Conservation (phyloP, 352 stramenopile species). For the Phytophthora pisi region DNA sequence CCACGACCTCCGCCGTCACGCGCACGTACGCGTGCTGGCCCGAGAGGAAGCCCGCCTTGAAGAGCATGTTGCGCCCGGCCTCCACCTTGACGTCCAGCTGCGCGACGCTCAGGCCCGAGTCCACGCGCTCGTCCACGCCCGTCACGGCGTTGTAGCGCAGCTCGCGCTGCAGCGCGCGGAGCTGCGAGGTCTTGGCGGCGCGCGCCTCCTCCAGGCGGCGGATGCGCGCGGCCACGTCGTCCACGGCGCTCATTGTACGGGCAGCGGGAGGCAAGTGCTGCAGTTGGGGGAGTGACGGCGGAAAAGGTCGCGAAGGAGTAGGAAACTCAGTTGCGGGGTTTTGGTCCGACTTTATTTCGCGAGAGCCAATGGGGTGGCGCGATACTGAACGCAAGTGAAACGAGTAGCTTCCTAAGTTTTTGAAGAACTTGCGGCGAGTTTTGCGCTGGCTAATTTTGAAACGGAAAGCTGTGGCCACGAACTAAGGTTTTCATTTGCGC, state of each 20-base stretch:
- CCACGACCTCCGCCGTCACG: slow-evolving; percentile 43
- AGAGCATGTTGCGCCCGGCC: slow-evolving; percentile 49
- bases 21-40: slow-evolving; percentile 61
- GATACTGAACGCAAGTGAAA: too few species aligned
- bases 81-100: slow-evolving; percentile 53
- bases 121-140: slow-evolving; percentile 60
- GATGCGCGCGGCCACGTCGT: slow-evolving; percentile 68
- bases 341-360: slow-evolving; percentile 16
- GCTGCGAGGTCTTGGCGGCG: slow-evolving; percentile 46
- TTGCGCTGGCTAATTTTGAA: too few species aligned
- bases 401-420: too few species aligned
- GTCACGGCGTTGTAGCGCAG: slow-evolving; percentile 48
- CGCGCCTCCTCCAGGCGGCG: slow-evolving; percentile 55
- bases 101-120: slow-evolving; percentile 48
- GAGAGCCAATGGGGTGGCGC: not conserved
- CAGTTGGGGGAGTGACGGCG: not conserved
- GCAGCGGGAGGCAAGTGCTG: not conserved
- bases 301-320: slow-evolving; percentile 12
- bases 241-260: slow-evolving; percentile 59
- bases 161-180: slow-evolving; percentile 53
- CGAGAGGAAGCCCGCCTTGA: slow-evolving; percentile 52
- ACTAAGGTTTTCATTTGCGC: too few species aligned
- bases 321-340: slow-evolving; percentile 3
- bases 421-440: too few species aligned
- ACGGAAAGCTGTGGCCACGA: too few species aligned